A percentile compares a stretch with the other conserved stretches of the same genome.
These are phyloP conservation scores for Diaporthe helianthi DNA, from an alignment of 2,329 filamentous ascomycete genomes.

Conservation along the genomic window DNA sequence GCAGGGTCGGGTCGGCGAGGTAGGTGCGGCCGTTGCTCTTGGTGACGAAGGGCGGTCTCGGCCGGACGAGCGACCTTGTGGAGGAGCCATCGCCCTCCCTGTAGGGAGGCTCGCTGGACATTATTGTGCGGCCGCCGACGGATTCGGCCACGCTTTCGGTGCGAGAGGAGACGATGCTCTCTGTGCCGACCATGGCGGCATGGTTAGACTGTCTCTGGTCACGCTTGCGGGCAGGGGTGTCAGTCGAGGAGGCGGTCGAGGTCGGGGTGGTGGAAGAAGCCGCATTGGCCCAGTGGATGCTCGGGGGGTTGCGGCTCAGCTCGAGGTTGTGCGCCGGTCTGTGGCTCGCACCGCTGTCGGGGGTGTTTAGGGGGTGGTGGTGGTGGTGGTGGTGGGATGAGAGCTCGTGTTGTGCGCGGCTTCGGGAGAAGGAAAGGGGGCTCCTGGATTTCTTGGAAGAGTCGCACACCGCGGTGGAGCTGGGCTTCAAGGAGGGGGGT, in stretches of 20 bases:
- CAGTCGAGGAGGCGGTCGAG: slow-evolving; percentile 4
- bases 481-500: slow-evolving; percentile 27
- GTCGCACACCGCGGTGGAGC: slow-evolving; percentile 30
- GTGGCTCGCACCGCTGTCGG: slow-evolving; percentile 10
- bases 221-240: slow-evolving; percentile 26
- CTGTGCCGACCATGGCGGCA: slow-evolving; percentile 40
- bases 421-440: slow-evolving; percentile 30
- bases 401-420: slow-evolving; percentile 19
- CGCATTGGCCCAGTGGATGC: slow-evolving; percentile 4
- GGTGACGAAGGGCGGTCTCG: slow-evolving; percentile 65
- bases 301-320: slow-evolving; percentile 16
- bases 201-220: slow-evolving; percentile 25
- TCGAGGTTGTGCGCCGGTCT: slow-evolving; percentile 21
- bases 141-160: slow-evolving; percentile 53
- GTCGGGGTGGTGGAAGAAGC: slow-evolving; percentile 10
- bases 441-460: slow-evolving; percentile 27
- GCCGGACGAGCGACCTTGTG: slow-evolving; percentile 42
- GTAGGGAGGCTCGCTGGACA: slow-evolving; percentile 55
- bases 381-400: slow-evolving; percentile 14
- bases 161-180: slow-evolving; percentile 56
- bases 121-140: slow-evolving; percentile 53
- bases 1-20: slow-evolving; percentile 72
- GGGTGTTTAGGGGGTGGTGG: neutral
- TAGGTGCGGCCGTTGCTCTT: slow-evolving; percentile 80
- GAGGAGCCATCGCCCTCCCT: slow-evolving; percentile 49